Percentiles rank a stretch among this genome's conserved stretches.
These are phyloP conservation scores for Rhodamnia rubescens DNA, from an alignment of 345 rosid genomes.

Conservation along the genomic window DNA sequence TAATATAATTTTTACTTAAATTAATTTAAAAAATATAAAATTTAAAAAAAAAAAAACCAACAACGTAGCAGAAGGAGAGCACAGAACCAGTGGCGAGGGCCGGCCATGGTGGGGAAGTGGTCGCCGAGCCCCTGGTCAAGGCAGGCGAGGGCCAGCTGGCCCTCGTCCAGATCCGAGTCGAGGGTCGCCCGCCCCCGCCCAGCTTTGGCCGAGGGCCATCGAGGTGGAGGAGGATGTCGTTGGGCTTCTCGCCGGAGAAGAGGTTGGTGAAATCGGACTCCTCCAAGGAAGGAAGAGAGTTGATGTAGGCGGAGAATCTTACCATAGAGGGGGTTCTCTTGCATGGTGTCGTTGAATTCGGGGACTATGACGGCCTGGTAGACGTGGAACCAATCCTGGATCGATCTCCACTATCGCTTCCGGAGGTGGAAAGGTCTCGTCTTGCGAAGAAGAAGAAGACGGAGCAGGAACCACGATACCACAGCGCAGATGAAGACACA, in stretches of 20 bases:
- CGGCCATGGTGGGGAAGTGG: too few relatives aligned
- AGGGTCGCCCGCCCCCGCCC: too few relatives aligned
- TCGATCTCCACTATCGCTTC: background rate
- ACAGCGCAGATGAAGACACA: background rate
- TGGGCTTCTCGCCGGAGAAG: slow-evolving; percentile 44
- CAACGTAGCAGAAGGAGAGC: too few relatives aligned
- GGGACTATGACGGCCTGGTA: slow-evolving; percentile 63
- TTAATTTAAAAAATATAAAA: too few relatives aligned
- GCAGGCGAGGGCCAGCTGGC: too few relatives aligned
- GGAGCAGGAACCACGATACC: background rate
- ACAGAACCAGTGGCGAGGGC: too few relatives aligned
- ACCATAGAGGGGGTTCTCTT: slow-evolving; percentile 49
- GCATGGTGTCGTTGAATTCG: slow-evolving; percentile 44
- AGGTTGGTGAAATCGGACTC: slow-evolving; percentile 77
- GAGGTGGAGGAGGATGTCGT: slow-evolving; percentile 56
- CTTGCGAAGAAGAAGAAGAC: background rate
- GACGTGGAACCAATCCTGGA: background rate
- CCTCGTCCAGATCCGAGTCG: too few relatives aligned
- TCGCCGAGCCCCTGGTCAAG: too few relatives aligned
- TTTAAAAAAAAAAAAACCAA: too few relatives aligned
- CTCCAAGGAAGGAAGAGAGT: slow-evolving; percentile 53
- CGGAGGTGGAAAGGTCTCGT: background rate
- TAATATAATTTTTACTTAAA: too few relatives aligned
- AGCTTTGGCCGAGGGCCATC: background rate
- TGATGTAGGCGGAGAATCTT: slow-evolving; percentile 40